phyloP scores from a whole-genome alignment of 2,329 filamentous ascomycete species.

The Aspergillus costaricaensis region DNA sequence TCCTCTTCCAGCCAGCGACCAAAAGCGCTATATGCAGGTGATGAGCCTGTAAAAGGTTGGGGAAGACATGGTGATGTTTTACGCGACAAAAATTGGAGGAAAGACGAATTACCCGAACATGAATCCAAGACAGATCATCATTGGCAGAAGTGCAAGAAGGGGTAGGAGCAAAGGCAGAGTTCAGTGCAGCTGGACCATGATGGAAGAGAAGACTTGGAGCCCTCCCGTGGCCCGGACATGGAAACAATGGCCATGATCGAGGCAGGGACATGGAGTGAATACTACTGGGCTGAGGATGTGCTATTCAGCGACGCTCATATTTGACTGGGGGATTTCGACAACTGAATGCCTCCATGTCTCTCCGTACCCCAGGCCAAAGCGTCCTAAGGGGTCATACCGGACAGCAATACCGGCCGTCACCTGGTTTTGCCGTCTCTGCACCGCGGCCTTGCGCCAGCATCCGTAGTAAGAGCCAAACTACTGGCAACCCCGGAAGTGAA shows the following conservation, averaged over 20 bases:
- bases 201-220: neutral
- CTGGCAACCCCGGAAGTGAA: neutral
- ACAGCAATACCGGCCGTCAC: neutral
- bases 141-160: neutral
- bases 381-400: neutral
- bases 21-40: constrained; percentile 2
- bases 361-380: constrained; percentile 2
- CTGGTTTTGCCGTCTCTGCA: neutral
- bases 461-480: constrained; percentile 19
- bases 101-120: neutral
- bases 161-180: neutral
- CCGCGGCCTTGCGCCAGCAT: constrained; percentile 5
- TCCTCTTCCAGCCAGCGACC: constrained; percentile 5
- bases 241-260: constrained; percentile 2
- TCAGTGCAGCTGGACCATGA: neutral
- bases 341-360: neutral
- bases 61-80: neutral
- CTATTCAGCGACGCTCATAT: neutral
- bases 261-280: neutral
- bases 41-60: neutral
- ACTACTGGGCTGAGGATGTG: neutral
- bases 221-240: neutral
- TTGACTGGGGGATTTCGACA: neutral
- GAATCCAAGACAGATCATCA: neutral
- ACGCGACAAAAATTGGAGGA: neutral